A percentile compares a stretch with the other conserved stretches of the same genome.
Evolutionary conservation across 2,329 filamentous ascomycete species (phyloP).

Genomic region (Neurospora sp.): DNA sequence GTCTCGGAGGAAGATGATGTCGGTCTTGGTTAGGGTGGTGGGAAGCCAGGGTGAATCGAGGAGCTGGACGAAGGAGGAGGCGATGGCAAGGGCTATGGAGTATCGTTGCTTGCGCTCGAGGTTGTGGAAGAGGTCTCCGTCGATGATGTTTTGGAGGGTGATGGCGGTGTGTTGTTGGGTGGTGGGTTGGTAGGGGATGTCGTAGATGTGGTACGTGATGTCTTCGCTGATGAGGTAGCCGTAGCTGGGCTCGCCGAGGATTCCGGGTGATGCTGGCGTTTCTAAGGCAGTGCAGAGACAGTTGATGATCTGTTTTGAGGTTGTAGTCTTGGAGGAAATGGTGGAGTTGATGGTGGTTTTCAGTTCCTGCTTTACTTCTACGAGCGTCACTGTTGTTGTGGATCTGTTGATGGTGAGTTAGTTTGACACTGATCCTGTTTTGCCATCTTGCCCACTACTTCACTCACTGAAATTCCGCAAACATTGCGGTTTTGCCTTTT

Average conservation of each 20-base stretch:
- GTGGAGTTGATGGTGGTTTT: neutral
- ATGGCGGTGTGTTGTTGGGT: neutral
- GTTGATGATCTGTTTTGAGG: neutral
- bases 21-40: constrained; percentile 2
- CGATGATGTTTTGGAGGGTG: constrained; percentile 13
- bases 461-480: neutral
- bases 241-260: neutral
- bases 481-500: neutral
- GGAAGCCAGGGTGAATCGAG: constrained; percentile 18
- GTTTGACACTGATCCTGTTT: neutral
- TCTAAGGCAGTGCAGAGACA: neutral
- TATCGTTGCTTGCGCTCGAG: constrained; percentile 7
- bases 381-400: neutral
- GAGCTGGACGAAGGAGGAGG: constrained; percentile 21
- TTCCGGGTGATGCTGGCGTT: rapidly evolving
- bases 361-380: neutral
- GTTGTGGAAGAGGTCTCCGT: constrained; percentile 1
- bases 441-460: neutral
- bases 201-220: constrained; percentile 13
- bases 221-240: constrained; percentile 14
- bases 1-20: constrained; percentile 13
- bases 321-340: neutral
- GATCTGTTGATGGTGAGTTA: neutral
- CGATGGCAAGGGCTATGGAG: constrained; percentile 14
- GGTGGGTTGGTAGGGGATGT: neutral